Conservation (phyloP, 306 rosid genomes). For the Cicer yamashitae region DNA sequence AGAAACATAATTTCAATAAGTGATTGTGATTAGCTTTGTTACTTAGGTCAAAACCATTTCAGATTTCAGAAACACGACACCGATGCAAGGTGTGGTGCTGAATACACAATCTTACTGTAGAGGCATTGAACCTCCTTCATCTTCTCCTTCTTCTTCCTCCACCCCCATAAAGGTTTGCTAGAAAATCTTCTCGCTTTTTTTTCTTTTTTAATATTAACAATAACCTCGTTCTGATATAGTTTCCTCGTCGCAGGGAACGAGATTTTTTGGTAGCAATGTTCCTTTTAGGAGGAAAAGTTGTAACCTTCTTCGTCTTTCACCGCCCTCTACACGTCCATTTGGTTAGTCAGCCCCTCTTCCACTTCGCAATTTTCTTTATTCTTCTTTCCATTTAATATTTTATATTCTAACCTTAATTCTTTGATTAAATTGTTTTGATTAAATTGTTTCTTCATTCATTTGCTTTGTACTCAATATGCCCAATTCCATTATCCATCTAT, state of each 20-base stretch:
- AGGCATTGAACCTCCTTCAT: constrained; percentile 48
- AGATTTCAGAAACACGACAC: neutral
- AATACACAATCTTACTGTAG: constrained; percentile 53
- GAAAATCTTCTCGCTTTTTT: neutral
- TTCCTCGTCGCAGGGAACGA: constrained; percentile 49
- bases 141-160: constrained; percentile 44
- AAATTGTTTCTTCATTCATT: neutral
- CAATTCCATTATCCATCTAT: neutral
- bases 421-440: neutral
- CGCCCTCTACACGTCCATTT: constrained; percentile 42
- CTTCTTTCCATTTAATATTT: constrained; percentile 1
- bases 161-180: constrained; percentile 44
- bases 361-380: neutral
- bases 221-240: neutral
- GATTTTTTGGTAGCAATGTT: constrained; percentile 46
- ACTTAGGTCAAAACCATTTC: constrained; percentile 3
- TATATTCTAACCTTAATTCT: constrained; percentile 10
- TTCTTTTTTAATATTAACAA: neutral
- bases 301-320: constrained; percentile 37
- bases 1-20: neutral
- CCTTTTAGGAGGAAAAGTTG: constrained; percentile 38
- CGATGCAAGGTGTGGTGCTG: constrained; percentile 66
- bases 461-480: neutral
- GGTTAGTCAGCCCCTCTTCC: constrained; percentile 44
- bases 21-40: neutral